Conservation (phyloP, 208 protist species). For the Eutreptiella sp. region DNA sequence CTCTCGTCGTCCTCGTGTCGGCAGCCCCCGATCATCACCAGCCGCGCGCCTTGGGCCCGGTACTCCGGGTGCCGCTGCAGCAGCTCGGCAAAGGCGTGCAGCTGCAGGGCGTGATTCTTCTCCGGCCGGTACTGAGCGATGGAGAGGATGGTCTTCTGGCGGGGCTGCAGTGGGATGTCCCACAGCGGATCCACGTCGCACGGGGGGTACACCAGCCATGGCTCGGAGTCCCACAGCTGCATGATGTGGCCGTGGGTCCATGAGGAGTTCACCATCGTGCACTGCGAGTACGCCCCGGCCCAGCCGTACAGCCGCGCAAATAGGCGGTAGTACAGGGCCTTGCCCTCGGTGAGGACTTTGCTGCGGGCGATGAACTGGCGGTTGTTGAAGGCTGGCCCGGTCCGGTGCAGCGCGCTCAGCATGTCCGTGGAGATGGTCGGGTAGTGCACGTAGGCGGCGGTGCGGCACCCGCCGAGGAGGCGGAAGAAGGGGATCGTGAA, state of each 20-base stretch:
- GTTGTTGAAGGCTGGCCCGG: slow-evolving; percentile 67
- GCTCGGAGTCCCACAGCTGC: slow-evolving; percentile 59
- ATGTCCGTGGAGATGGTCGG: slow-evolving; percentile 86
- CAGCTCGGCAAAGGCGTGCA: slow-evolving; percentile 61
- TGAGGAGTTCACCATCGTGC: slow-evolving; percentile 88
- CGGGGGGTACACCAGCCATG: slow-evolving; percentile 76
- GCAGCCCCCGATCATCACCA: slow-evolving; percentile 75
- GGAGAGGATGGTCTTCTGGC: slow-evolving; percentile 72
- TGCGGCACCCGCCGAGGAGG: slow-evolving; percentile 57
- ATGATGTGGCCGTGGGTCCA: slow-evolving; percentile 92
- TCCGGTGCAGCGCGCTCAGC: slow-evolving; percentile 48
- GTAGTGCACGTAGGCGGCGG: slow-evolving; percentile 95
- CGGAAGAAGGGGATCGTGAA: slow-evolving; percentile 85
- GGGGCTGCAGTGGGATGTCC: slow-evolving; percentile 46
- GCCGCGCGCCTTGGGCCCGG: slow-evolving; percentile 42
- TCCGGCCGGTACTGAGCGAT: slow-evolving; percentile 94
- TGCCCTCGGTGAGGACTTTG: slow-evolving; percentile 45
- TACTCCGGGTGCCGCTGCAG: slow-evolving; percentile 29
- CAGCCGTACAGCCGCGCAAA: slow-evolving; percentile 79
- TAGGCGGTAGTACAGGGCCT: slow-evolving; percentile 73
- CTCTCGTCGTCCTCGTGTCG: slow-evolving; percentile 65
- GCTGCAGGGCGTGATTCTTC: slow-evolving; percentile 92
- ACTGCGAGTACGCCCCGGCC: slow-evolving; percentile 58
- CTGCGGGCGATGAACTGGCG: slow-evolving; percentile 40
- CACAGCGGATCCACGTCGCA: slow-evolving; percentile 75